Evolutionary conservation across 2,329 filamentous ascomycete species (phyloP).

Genomic region (Colletotrichum siamense): DNA sequence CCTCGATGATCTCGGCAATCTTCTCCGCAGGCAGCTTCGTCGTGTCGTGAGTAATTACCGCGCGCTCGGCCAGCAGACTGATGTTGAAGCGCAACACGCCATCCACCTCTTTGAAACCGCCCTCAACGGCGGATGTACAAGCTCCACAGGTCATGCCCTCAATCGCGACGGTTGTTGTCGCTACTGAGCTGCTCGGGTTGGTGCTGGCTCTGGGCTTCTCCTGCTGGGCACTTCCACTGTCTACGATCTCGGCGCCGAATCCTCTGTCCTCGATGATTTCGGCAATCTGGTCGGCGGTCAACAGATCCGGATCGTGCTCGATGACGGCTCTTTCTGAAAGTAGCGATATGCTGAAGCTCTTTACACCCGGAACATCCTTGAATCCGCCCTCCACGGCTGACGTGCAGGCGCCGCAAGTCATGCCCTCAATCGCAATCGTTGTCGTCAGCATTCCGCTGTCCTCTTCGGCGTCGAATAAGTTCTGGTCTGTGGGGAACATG

Average conservation of each 20-base stretch:
- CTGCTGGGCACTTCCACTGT: slow-evolving; percentile 39
- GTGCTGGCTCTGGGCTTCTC: slow-evolving; percentile 34
- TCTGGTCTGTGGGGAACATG: slow-evolving; percentile 40
- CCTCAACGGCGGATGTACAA: slow-evolving; percentile 90
- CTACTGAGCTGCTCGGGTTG: slow-evolving; percentile 46
- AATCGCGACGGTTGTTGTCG: slow-evolving; percentile 85
- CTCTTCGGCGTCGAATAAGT: slow-evolving; percentile 41
- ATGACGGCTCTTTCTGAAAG: slow-evolving; percentile 86
- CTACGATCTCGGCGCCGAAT: slow-evolving; percentile 80
- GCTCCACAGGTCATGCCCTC: slow-evolving; percentile 98
- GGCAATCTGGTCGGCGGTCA: slow-evolving; percentile 58
- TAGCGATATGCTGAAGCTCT: slow-evolving; percentile 80
- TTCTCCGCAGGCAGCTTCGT: slow-evolving; percentile 72
- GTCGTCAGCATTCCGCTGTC: slow-evolving; percentile 62
- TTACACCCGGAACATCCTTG: slow-evolving; percentile 75
- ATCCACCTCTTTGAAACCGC: slow-evolving; percentile 77
- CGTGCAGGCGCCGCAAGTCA: slow-evolving; percentile 92
- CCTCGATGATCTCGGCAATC: slow-evolving; percentile 85
- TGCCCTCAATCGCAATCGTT: slow-evolving; percentile 80
- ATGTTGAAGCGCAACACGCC: slow-evolving; percentile 93
- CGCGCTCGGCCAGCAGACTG: slow-evolving; percentile 89
- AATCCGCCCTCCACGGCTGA: slow-evolving; percentile 85
- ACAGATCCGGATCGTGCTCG: slow-evolving; percentile 71
- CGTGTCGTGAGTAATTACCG: slow-evolving; percentile 84
- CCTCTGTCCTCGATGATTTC: slow-evolving; percentile 74